These are phyloP conservation scores for Begonia fuchsioides DNA, from an alignment of 306 rosid species.

Conservation along the genomic window DNA sequence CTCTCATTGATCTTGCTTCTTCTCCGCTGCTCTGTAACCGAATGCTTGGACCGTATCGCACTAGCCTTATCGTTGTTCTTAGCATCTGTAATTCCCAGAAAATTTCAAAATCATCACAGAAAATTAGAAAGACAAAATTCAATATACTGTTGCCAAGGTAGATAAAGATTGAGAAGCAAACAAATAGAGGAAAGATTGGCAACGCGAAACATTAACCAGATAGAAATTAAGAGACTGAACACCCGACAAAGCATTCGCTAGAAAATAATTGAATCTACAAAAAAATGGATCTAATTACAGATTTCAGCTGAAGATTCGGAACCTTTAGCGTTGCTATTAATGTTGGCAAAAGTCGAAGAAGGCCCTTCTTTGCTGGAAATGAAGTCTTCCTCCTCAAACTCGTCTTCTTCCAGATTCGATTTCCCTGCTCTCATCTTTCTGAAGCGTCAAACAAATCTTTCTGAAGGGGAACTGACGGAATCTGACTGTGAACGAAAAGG, in stretches of 20 bases:
- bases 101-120: constrained; percentile 4
- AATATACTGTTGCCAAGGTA: not conserved
- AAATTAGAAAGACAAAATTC: not conserved
- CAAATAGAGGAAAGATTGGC: not conserved
- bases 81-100: constrained; percentile 34
- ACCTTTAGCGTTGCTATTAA: constrained; percentile 51
- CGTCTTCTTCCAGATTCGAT: constrained; percentile 66
- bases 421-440: constrained; percentile 67
- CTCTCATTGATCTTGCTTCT: constrained; percentile 99
- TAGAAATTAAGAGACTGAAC: not conserved
- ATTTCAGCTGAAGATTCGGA: constrained; percentile 1
- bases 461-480: too few species aligned
- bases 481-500: too few species aligned
- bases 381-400: constrained; percentile 75
- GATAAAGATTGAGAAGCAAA: not conserved
- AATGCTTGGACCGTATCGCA: constrained; percentile 75
- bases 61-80: constrained; percentile 76
- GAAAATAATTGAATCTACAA: too few species aligned
- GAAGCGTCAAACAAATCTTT: not conserved
- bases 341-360: constrained; percentile 42
- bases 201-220: not conserved
- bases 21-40: constrained; percentile 97
- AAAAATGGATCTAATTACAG: not conserved
- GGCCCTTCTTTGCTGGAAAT: constrained; percentile 52
- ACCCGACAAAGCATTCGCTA: too few species aligned